Evolutionary conservation across 257 asterid species (phyloP).

Genomic region (Lithospermum erythrorhizon): DNA sequence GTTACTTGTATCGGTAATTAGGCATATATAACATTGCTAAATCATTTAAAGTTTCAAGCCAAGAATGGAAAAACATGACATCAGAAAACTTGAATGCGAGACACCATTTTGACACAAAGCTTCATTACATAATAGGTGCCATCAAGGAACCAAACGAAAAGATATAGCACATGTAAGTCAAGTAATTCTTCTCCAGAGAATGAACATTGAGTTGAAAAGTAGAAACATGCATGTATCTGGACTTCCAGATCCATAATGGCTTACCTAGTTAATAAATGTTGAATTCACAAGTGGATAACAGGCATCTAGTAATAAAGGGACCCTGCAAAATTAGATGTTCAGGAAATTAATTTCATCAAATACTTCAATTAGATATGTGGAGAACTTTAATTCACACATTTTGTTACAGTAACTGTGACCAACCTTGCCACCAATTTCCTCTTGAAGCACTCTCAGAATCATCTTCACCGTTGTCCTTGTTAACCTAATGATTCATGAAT

Average conservation of each 20-base stretch:
- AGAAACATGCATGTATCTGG: constrained; percentile 1
- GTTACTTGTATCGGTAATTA: too few relatives aligned
- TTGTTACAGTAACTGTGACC: background rate
- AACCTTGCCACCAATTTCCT: constrained; percentile 97
- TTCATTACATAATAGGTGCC: too few relatives aligned
- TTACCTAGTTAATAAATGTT: background rate
- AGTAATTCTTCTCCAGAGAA: background rate
- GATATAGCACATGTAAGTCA: background rate
- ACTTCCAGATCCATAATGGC: background rate
- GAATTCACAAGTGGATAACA: constrained; percentile 13
- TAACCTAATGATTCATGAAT: constrained; percentile 22
- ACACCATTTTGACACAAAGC: too few relatives aligned
- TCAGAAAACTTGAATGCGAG: too few relatives aligned
- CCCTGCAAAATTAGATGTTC: constrained; percentile 26
- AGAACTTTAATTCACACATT: too few relatives aligned
- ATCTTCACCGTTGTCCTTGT: constrained; percentile 52
- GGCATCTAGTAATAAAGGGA: constrained; percentile 55
- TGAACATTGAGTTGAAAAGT: background rate
- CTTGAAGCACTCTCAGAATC: constrained; percentile 63
- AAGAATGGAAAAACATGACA: too few relatives aligned
- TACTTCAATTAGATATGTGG: background rate
- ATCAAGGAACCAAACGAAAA: background rate
- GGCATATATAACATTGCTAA: too few relatives aligned
- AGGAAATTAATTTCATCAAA: background rate
- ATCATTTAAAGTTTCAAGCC: too few relatives aligned